Percentiles rank a stretch among this genome's conserved stretches.
Conservation (phyloP, 805 yeast species). For the Yamadazyma laniorum region DNA sequence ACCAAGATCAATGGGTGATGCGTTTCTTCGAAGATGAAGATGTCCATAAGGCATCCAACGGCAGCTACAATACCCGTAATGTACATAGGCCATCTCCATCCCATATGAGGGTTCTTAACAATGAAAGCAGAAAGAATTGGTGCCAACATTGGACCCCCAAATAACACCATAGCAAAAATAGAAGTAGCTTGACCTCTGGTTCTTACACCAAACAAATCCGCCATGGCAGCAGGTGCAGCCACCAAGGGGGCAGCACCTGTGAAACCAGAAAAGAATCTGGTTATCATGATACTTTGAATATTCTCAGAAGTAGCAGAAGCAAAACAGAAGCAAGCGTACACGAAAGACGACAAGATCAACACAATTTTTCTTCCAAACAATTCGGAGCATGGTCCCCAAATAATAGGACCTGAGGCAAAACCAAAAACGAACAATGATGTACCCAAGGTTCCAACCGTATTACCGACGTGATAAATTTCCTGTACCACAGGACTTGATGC, state of each 20-base stretch:
- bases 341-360: slow-evolving; percentile 41
- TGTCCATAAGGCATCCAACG: slow-evolving; percentile 29
- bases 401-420: slow-evolving; percentile 87
- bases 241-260: slow-evolving; percentile 84
- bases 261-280: slow-evolving; percentile 78
- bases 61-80: slow-evolving; percentile 43
- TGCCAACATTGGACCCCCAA: slow-evolving; percentile 76
- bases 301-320: slow-evolving; percentile 80
- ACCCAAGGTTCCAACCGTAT: slow-evolving; percentile 70
- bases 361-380: slow-evolving; percentile 41
- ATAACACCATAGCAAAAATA: slow-evolving; percentile 69
- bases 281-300: slow-evolving; percentile 70
- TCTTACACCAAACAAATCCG: slow-evolving; percentile 69
- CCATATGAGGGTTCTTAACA: slow-evolving; percentile 35
- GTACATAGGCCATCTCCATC: slow-evolving; percentile 63
- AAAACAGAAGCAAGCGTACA: slow-evolving; percentile 42
- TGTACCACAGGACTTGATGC: slow-evolving; percentile 52
- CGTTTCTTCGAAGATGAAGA: slow-evolving; percentile 36
- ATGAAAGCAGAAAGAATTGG: slow-evolving; percentile 58
- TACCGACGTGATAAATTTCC: slow-evolving; percentile 53
- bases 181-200: slow-evolving; percentile 76
- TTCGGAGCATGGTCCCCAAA: slow-evolving; percentile 57
- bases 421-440: slow-evolving; percentile 85
- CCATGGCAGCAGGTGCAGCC: slow-evolving; percentile 81
- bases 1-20: slow-evolving; percentile 39